Conservation (phyloP, 345 rosid genomes). For the Isatis tinctoria region DNA sequence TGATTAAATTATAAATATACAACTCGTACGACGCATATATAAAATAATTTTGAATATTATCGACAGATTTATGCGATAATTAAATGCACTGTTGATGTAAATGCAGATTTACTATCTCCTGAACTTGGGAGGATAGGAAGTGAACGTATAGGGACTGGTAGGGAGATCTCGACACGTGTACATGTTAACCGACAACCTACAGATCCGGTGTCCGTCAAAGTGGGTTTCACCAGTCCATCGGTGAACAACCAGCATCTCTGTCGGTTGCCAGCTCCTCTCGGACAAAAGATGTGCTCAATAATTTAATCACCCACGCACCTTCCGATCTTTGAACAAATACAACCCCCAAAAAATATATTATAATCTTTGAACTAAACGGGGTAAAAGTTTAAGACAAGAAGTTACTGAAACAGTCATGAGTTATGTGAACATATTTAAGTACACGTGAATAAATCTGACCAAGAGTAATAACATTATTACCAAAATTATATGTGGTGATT, state of each 20-base stretch:
- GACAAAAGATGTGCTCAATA: constrained; percentile 29
- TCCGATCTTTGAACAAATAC: not conserved
- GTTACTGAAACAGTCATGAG: not conserved
- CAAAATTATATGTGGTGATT: too few relatives aligned
- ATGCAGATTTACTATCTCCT: not conserved
- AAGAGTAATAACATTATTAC: not conserved
- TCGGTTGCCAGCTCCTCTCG: constrained; percentile 63
- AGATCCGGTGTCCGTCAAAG: constrained; percentile 43
- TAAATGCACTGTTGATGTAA: not conserved
- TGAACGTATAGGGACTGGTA: not conserved
- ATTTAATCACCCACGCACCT: not conserved
- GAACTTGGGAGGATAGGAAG: not conserved
- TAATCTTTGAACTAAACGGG: not conserved
- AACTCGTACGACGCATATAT: not conserved
- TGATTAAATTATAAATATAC: not conserved
- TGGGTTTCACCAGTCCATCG: not conserved
- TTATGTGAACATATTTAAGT: not conserved
- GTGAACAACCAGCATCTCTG: constrained; percentile 49
- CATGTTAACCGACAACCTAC: constrained; percentile 41
- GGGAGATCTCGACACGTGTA: constrained; percentile 42
- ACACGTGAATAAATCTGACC: not conserved
- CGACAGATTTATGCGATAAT: not conserved
- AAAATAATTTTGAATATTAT: not conserved
- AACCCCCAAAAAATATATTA: not conserved
- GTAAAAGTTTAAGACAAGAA: not conserved